Evolutionary conservation across 2,329 filamentous ascomycete species (phyloP).

Genomic region (Tricladium varicosporioides): DNA sequence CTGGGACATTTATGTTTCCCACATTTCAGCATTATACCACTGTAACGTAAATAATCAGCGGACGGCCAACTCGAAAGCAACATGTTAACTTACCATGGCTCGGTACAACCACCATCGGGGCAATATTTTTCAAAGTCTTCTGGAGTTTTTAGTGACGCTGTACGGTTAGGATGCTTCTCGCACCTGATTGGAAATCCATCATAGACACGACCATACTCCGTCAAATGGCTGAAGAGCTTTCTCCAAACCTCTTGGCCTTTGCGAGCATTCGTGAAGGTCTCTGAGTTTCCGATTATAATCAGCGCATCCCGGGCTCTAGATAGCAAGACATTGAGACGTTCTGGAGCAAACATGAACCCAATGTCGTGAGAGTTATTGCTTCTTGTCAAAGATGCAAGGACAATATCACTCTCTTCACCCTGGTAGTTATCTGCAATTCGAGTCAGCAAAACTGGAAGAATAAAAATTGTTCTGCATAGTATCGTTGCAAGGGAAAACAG

Average conservation of each 20-base stretch:
- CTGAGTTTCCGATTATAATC: slow-evolving; percentile 68
- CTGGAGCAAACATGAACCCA: slow-evolving; percentile 65
- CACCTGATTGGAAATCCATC: slow-evolving; percentile 62
- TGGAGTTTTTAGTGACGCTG: slow-evolving; percentile 44
- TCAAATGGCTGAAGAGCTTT: slow-evolving; percentile 55
- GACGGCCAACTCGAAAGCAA: too few relatives aligned
- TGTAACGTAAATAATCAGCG: slow-evolving; percentile 26
- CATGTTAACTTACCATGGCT: slow-evolving; percentile 53
- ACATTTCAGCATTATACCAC: slow-evolving; percentile 52
- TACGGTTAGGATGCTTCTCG: slow-evolving; percentile 53
- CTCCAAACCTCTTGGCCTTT: slow-evolving; percentile 59
- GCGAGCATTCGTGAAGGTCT: slow-evolving; percentile 60
- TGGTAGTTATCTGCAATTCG: slow-evolving; percentile 67
- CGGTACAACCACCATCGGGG: slow-evolving; percentile 68
- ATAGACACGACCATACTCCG: slow-evolving; percentile 48
- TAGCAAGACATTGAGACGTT: slow-evolving; percentile 69
- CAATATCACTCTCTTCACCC: slow-evolving; percentile 73
- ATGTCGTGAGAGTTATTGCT: slow-evolving; percentile 64
- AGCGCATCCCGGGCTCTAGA: slow-evolving; percentile 64
- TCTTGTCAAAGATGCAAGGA: slow-evolving; percentile 65
- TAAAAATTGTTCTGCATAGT: too few relatives aligned
- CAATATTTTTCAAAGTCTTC: slow-evolving; percentile 60
- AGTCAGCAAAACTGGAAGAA: slow-evolving; percentile 4
- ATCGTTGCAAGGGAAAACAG: background rate
- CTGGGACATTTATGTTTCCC: slow-evolving; percentile 56